Evolutionary conservation across 306 rosid genomes (phyloP), one percentile per base, ranked within the genome.

Genomic region (Cucumis cinereus): DNA sequence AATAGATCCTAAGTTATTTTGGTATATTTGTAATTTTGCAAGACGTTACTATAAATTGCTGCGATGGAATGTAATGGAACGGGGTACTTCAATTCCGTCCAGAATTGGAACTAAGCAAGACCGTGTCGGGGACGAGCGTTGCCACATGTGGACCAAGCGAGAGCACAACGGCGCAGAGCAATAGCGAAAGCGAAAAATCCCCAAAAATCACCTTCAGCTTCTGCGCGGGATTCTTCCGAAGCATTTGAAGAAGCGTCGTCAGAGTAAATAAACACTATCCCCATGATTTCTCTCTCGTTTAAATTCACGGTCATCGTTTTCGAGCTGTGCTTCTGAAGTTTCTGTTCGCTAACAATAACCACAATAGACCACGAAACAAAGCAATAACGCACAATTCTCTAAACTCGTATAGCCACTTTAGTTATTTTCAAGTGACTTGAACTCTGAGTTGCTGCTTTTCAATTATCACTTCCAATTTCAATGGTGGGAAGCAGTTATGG

Each of bases 131-230:
- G 40, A 56, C 55, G 74, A 22, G 54, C 30, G 10, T 41, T n/a
- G 15, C 53, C 53, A 12, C 20, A 0, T 2, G 73, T 11, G 20
- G 28, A 38, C n/a, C 54, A 26, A 64, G 28, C 16, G 28, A 10
- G 52, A 67, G 73, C 19, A 67, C n/a, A 43, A 20, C n/a, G 53
- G 54, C 35, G 73, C 30, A 3, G 57, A 40, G 13, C 57, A 45
- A 69, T 43, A 57, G 74, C 74, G 57, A 69, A 69, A 69, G 74
- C 74, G 74, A 41, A 69, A 7, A 69, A 15, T 20, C 56, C 15
- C 19, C 74, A 41, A 8, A 67, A 67, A 20, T 67, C 73, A 67
- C n/a, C 30, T 41, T 22, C 73, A 68, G 12, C 56, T 23, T 43
- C 56, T 3, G 50, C 30, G 26, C 45, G 10, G 3, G 73, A 49